Base-by-base conservation (phyloP, 2,329 filamentous ascomycete genomes). In the Myriosclerotinia curreyana region DNA sequence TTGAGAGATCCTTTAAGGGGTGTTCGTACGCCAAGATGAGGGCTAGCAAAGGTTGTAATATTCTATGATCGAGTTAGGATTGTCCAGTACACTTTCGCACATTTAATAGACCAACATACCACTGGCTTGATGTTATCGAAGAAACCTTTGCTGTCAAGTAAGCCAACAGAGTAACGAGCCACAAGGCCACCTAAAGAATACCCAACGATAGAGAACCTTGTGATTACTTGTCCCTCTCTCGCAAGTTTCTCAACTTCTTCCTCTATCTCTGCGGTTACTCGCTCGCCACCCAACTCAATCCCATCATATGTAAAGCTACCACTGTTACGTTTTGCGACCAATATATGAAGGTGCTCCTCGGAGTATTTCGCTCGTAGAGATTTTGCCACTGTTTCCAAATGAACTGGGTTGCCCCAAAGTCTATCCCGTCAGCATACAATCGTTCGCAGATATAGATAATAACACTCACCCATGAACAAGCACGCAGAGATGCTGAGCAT, bases 151-250 rank as follows among this genome's bases (percentile, higher is more conserved):
- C 90, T 87, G 71, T 93, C 86, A 4, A 98, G 81, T 71, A 98
- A 78, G 0, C 94, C 94, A 64, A 96, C 83, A 2, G 91, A 89
- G 78, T 96, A 98, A 66, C 94, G 84, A 12, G 91, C 87, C 5
- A 98, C 86, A 8, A 98, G 80, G 0, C 94, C 94, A 53, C 94
- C 94, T 1, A 97, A 81, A 0, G 92, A 96, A 76, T 98, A 97
- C 48, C 94, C 94, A 51, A 94, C 83, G 49, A 98, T 81, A 75
- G 92, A 96, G 68, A 98, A 80, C 77, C 92, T 96, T 55, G 79
- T 87, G 72, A 97, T 89, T 50, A 84, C 82, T 69, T 88, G 85
- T 28, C 92, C 93, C 36, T 81, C 79, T 50, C 78, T 78, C 56
- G 83, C 81, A 60, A 87, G 81, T 52, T 76, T 74, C 64, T 82